These are phyloP conservation scores for Candida taoyuanica DNA, from an alignment of 805 yeast species.

Conservation along the genomic window DNA sequence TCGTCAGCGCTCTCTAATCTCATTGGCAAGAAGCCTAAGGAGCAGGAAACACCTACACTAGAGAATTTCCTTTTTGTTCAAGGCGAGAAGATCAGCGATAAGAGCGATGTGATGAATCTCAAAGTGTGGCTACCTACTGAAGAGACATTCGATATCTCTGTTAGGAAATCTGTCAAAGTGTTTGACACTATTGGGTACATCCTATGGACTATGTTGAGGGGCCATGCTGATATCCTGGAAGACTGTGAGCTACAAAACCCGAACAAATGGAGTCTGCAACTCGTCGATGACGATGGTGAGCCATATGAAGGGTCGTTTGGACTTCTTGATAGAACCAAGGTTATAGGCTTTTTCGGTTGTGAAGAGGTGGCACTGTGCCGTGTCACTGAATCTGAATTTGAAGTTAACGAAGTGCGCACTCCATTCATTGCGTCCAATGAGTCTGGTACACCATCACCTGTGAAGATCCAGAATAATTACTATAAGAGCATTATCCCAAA, in stretches of 20 bases:
- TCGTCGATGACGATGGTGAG: slow-evolving; percentile 93
- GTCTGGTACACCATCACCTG: slow-evolving; percentile 5
- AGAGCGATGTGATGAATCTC: slow-evolving; percentile 19
- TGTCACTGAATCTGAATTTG: slow-evolving; percentile 43
- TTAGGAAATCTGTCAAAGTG: slow-evolving; percentile 38
- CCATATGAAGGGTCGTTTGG: slow-evolving; percentile 90
- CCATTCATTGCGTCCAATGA: slow-evolving; percentile 41
- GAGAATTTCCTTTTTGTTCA: slow-evolving; percentile 37
- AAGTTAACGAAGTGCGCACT: slow-evolving; percentile 45
- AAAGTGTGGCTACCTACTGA: slow-evolving; percentile 27
- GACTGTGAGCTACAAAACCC: slow-evolving; percentile 37
- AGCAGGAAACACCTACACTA: slow-evolving; percentile 35
- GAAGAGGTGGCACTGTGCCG: slow-evolving; percentile 76
- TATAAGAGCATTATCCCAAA: slow-evolving; percentile 34
- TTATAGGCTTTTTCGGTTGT: slow-evolving; percentile 66
- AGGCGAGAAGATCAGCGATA: slow-evolving; percentile 25
- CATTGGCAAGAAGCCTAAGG: slow-evolving; percentile 34
- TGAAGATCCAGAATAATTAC: slow-evolving; percentile 29
- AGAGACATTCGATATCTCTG: slow-evolving; percentile 21
- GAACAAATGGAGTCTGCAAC: slow-evolving; percentile 67
- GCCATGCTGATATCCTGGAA: slow-evolving; percentile 7
- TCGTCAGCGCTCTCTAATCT: slow-evolving; percentile 39
- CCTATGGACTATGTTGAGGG: slow-evolving; percentile 26
- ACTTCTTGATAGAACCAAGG: slow-evolving; percentile 64
- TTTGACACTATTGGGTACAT: slow-evolving; percentile 54